A percentile compares a stretch with the other conserved stretches of the same genome.
phyloP scores from a whole-genome alignment of 495 filamentous ascomycete genomes.

The Podospora pseudocomata region DNA sequence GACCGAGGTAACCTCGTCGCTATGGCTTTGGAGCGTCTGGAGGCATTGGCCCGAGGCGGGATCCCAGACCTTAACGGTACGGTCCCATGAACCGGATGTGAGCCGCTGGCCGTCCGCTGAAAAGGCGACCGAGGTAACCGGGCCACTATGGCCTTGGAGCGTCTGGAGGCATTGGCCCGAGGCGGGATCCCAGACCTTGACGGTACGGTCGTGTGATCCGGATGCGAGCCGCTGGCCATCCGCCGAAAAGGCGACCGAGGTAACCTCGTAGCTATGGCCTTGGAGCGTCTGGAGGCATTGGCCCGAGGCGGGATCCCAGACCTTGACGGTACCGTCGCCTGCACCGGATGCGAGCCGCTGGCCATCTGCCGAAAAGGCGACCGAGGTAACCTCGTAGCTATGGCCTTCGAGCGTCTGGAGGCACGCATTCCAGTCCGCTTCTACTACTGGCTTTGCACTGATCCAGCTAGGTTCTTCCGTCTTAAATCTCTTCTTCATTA shows the following conservation, averaged over 20 bases:
- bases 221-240: constrained; percentile 22
- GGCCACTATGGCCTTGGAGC: no score
- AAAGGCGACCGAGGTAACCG: constrained; percentile 8
- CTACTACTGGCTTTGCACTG: no score
- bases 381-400: not conserved
- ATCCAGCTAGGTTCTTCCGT: no score
- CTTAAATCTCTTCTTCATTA: no score
- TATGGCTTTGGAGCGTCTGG: no score
- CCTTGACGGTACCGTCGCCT: no score
- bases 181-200: constrained; percentile 37
- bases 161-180: no score
- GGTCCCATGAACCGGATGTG: constrained; percentile 31
- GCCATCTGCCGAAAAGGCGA: constrained; percentile 3
- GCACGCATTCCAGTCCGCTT: no score
- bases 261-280: not conserved
- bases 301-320: no score
- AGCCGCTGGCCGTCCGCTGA: constrained; percentile 9
- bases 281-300: no score
- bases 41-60: constrained; percentile 25
- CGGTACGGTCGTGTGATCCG: constrained; percentile 30
- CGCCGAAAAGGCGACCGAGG: not conserved
- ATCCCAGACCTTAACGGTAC: constrained; percentile 41
- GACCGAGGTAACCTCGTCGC: not conserved
- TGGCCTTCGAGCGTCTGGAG: constrained; percentile 12
- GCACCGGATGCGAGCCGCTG: no score